Base-by-base conservation (phyloP, 129 eudicot species). In the Saposhnikovia divaricata region DNA sequence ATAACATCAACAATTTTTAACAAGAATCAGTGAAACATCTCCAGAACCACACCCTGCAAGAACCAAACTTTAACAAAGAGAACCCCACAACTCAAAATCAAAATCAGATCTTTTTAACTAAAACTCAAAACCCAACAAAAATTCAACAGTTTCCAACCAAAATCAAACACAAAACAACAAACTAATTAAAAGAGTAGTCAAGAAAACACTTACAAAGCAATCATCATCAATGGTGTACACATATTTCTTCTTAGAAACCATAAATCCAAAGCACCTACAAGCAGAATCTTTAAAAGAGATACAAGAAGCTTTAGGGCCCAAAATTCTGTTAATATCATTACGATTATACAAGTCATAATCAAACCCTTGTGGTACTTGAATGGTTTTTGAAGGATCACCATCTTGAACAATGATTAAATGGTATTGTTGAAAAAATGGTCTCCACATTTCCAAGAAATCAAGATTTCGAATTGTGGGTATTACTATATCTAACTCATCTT, bases 371-470 rank as follows among this genome's bases (percentile, higher is more conserved):
- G 89, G 91, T 16, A 88, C 91, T 55, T 80, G 71, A 40, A 88
- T 85, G 39, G 27, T 74, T 72, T 83, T 88, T 2, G 84, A 59
- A 63, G 91, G 91, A 78, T 88, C 91, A 23, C 91, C 91, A 70
- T 88, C 91, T 76, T 88, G 91, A 18, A 88, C 91, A 23, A 88
- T 88, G 84, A 88, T 88, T n/a, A 88, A 81, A 79, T 88, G 91
- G 72, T 88, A 88, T 1, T 81, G 82, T 38, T 87, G 76, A 75
- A 88, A 88, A 63, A 88, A 88, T 1, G 91, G 87, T 42, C 91
- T 81, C 91, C 91, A 88, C 87, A 83, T 85, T 76, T 88, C 91
- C 23, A 88, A 75, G 86, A 88, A 88, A 79, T 88, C 91, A 18
- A 88, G 91, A 86, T 88, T 88, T 71, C 91, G 48, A n/a, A 88